Percentiles rank a stretch among this genome's conserved stretches.
phyloP scores from a whole-genome alignment of 306 rosid genomes.

The Medicago truncatula region DNA sequence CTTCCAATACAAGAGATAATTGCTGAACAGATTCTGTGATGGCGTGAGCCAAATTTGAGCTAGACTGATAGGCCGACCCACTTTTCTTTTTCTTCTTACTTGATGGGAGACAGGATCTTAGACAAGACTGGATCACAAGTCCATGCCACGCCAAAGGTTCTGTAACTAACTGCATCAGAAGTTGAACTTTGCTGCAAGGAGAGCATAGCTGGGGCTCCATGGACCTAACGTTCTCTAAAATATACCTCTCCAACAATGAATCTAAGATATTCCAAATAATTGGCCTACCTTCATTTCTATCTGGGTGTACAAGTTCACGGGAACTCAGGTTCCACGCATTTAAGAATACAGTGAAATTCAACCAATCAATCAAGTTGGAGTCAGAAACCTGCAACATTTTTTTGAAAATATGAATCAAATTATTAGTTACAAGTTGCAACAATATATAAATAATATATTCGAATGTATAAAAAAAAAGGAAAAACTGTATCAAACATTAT shows the following conservation, averaged over 20 bases:
- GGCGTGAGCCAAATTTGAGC: conserved; percentile 51
- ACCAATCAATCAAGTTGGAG: conserved; percentile 82
- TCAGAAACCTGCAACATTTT: conserved; percentile 67
- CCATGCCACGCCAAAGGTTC: conserved; percentile 97
- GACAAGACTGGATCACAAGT: conserved; percentile 78
- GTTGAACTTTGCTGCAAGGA: conserved; percentile 60
- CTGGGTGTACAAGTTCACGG: conserved; percentile 57
- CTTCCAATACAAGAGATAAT: conserved; percentile 59
- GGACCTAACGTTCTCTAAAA: conserved; percentile 56
- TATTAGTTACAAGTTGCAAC: conserved; percentile 25
- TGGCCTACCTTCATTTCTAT: conserved; percentile 52
- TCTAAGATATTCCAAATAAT: conserved; percentile 66
- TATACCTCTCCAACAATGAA: conserved; percentile 72
- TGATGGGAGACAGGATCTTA: conserved; percentile 76
- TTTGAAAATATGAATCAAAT: conserved; percentile 33
- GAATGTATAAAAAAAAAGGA: too few species aligned
- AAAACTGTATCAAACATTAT: background rate
- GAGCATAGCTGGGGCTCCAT: conserved; percentile 55
- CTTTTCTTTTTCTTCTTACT: conserved; percentile 92
- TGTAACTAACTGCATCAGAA: conserved; percentile 72
- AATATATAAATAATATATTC: background rate
- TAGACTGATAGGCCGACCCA: conserved; percentile 59
- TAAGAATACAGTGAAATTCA: conserved; percentile 81
- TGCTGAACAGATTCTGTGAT: conserved; percentile 62
- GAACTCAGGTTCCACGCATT: conserved; percentile 85